Base-by-base conservation (phyloP, 2,329 filamentous ascomycete genomes). In the Penicillium crustosum region DNA sequence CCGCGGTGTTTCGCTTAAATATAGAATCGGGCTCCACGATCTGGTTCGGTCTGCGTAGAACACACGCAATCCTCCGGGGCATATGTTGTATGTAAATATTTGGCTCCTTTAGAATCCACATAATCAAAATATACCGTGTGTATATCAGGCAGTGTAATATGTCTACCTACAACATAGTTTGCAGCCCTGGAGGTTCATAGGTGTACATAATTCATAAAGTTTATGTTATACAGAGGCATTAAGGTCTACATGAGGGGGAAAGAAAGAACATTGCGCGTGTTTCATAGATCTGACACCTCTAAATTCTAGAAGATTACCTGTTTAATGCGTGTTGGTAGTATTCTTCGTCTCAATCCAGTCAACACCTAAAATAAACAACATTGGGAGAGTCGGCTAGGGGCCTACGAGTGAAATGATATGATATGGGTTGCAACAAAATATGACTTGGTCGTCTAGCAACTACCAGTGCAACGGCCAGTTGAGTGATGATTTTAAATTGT, bases 1-100 rank as follows among this genome's bases (percentile, higher is more conserved):
- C 58, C 56, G 43, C 35, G 42, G 17, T 38, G 27, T 57, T 57
- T 44, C 53, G 44, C 53, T 49, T 60, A 61, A 35, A 52, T 61
- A 60, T 61, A 61, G 59, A 53, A 57, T 25, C 19, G 15, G 42
- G 36, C 27, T 41, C 58, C 51, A 55, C 45, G 31, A 48, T 19
- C 21, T 23, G 15, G 21, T 27, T 51, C 43, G 13, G 38, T 42
- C 25, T 43, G 9, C 13, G n/a, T 48, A 27, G 9, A 29, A 29
- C 33, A 21, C 33, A 50, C n/a, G 53, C 25, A 50, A 12, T 29
- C 43, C n/a, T 49, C 13, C 25, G 27, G 52, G 51, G 17, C 31
- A 10, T 27, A 48, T 9, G 19, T 17, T 23, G 15, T 55, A 19
- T 17, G 9, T 55, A 25, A 27, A 42, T 55, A 1, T 19, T 27